phyloP scores from a whole-genome alignment of 2,329 filamentous ascomycete species.

The Laburnicola sp. region DNA sequence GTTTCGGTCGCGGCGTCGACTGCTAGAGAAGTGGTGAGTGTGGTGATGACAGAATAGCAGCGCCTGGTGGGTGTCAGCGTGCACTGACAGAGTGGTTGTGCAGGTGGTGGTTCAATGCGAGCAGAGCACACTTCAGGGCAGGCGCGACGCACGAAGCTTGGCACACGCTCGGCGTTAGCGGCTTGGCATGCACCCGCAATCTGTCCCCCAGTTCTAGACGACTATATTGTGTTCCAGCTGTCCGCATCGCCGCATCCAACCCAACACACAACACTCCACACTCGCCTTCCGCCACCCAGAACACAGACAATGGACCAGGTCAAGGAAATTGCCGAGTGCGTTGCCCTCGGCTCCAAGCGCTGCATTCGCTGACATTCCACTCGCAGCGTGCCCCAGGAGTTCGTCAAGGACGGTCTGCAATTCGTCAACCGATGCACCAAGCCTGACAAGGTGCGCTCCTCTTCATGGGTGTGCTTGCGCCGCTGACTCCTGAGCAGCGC shows the following conservation, averaged over 20 bases:
- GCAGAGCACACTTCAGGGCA: too few relatives aligned
- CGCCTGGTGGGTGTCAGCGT: too few relatives aligned
- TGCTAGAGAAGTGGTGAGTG: neutral
- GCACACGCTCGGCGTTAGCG: neutral
- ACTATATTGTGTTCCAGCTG: neutral
- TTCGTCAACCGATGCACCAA: conserved; percentile 57
- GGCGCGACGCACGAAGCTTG: neutral
- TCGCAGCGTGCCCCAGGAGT: conserved; percentile 45
- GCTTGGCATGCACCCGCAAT: conserved; percentile 4
- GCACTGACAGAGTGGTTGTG: too few relatives aligned
- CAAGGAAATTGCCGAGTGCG: conserved; percentile 67
- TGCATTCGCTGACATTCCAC: conserved; percentile 23
- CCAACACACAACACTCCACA: neutral
- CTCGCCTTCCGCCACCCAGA: neutral
- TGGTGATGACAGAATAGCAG: neutral
- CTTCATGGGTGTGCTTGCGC: conserved; percentile 34
- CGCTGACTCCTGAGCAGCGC: conserved; percentile 48
- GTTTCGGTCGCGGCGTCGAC: too few relatives aligned
- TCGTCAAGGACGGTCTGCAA: conserved; percentile 52
- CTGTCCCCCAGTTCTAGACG: conserved; percentile 16
- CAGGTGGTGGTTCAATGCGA: too few relatives aligned
- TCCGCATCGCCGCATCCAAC: conserved; percentile 2
- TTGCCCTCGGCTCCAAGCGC: neutral
- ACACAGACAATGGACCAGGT: conserved; percentile 65
- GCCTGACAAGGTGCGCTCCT: conserved; percentile 34